Evolutionary conservation across 257 asterid genomes (phyloP).

Genomic region (Solanum infundibuliforme): DNA sequence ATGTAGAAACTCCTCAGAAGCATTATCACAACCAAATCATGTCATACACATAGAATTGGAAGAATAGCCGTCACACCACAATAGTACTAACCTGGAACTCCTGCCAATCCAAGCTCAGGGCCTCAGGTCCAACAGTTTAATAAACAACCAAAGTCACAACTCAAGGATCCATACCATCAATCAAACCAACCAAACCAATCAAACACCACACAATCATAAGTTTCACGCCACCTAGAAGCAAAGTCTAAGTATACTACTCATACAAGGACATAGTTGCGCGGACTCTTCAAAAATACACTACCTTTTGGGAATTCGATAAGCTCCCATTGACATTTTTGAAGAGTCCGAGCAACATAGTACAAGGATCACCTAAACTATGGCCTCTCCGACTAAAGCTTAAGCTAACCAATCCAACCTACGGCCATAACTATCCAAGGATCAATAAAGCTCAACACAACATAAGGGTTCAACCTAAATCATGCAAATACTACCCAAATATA

Average conservation of each 20-base stretch:
- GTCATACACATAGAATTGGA: background rate
- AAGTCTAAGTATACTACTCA: background rate
- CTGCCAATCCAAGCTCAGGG: background rate
- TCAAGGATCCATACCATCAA: background rate
- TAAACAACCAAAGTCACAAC: background rate
- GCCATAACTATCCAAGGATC: background rate
- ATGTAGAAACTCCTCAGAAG: background rate
- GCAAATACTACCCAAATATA: background rate
- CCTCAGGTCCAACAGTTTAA: background rate
- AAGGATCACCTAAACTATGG: background rate
- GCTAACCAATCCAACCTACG: background rate
- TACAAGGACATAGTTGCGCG: background rate
- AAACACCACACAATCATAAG: no score
- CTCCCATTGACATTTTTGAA: no score
- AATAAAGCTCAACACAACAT: background rate
- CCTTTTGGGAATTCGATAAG: no score
- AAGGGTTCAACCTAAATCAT: background rate
- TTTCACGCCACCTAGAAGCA: no score
- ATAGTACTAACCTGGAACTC: background rate
- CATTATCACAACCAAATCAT: background rate
- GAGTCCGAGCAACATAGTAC: no score
- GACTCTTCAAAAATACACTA: no score
- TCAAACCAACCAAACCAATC: background rate
- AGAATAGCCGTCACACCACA: background rate
- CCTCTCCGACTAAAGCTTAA: background rate